A percentile compares a stretch with the other conserved stretches of the same genome.
These are phyloP conservation scores for Exophiala calicioides DNA, from an alignment of 2,329 filamentous ascomycete species.

Conservation along the genomic window DNA sequence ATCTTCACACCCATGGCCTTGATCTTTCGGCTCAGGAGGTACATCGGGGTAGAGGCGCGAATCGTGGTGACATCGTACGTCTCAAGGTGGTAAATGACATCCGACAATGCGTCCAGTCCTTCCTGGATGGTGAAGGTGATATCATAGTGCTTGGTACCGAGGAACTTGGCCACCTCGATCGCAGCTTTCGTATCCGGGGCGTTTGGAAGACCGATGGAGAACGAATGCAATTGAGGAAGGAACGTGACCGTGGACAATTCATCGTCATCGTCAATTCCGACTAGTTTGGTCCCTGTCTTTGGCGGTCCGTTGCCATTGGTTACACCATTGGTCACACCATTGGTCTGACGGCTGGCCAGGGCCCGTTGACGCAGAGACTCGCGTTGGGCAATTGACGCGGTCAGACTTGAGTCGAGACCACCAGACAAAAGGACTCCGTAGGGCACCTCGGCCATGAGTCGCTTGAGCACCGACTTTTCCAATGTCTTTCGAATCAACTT, in stretches of 20 bases:
- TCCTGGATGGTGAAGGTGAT: constrained; percentile 99
- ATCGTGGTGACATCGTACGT: constrained; percentile 98
- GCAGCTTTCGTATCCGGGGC: constrained; percentile 92
- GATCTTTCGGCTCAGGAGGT: constrained; percentile 95
- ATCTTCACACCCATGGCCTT: constrained; percentile 99
- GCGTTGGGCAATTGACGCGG: constrained; percentile 91
- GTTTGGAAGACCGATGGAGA: constrained; percentile 93
- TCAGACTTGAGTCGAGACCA: constrained; percentile 91
- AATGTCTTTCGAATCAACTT: constrained; percentile 78
- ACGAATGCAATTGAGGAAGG: constrained; percentile 94
- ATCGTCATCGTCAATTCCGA: constrained; percentile 92
- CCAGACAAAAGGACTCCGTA: constrained; percentile 95
- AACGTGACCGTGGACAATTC: constrained; percentile 86
- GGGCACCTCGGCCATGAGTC: constrained; percentile 97
- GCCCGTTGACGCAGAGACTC: constrained; percentile 77
- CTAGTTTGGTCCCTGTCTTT: constrained; percentile 67
- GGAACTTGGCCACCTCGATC: constrained; percentile 89
- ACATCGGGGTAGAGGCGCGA: constrained; percentile 97
- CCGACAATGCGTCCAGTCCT: constrained; percentile 90
- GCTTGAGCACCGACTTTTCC: constrained; percentile 90
- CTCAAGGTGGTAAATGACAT: constrained; percentile 98
- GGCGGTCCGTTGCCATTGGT: constrained; percentile 47
- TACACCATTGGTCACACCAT: constrained; percentile 35
- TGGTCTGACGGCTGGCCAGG: constrained; percentile 44
- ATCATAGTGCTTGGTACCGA: constrained; percentile 96